Percentiles rank a stretch among this genome's conserved stretches.
phyloP scores from a whole-genome alignment of 2,329 filamentous ascomycete species.

The Helicocarpus griseus region DNA sequence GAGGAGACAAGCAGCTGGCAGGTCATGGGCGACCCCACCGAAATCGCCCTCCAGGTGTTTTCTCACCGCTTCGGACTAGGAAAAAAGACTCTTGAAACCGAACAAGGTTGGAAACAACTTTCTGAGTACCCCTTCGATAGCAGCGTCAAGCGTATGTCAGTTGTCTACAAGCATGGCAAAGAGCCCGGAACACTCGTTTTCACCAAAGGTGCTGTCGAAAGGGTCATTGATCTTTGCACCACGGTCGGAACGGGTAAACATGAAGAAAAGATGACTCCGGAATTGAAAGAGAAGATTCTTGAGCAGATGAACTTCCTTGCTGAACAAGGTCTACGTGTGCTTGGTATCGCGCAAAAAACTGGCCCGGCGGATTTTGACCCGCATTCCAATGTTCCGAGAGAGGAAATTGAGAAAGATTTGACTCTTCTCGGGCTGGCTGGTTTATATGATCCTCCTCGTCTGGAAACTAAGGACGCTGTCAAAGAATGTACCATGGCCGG shows the following conservation, averaged over 20 bases:
- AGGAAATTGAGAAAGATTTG: slow-evolving; percentile 44
- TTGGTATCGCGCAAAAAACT: slow-evolving; percentile 43
- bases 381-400: slow-evolving; percentile 33
- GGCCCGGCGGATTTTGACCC: slow-evolving; percentile 16
- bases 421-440: slow-evolving; percentile 50
- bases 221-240: slow-evolving; percentile 41
- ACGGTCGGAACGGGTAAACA: slow-evolving; percentile 33
- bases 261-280: slow-evolving; percentile 30
- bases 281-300: slow-evolving; percentile 38
- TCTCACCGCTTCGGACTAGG: slow-evolving; percentile 49
- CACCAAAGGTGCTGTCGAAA: slow-evolving; percentile 35
- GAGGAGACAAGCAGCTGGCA: slow-evolving; percentile 40
- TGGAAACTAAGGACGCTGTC: slow-evolving; percentile 49
- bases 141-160: slow-evolving; percentile 57
- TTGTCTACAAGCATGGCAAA: slow-evolving; percentile 41
- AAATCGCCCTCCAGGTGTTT: slow-evolving; percentile 59
- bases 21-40: slow-evolving; percentile 54
- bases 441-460: slow-evolving; percentile 52
- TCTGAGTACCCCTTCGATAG: slow-evolving; percentile 58
- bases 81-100: slow-evolving; percentile 31
- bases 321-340: slow-evolving; percentile 50
- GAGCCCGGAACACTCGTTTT: slow-evolving; percentile 23
- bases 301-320: slow-evolving; percentile 49
- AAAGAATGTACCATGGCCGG: slow-evolving; percentile 44
- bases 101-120: slow-evolving; percentile 42